Conservation (phyloP, 2,329 filamentous ascomycete species). For the Penicillium sp. region DNA sequence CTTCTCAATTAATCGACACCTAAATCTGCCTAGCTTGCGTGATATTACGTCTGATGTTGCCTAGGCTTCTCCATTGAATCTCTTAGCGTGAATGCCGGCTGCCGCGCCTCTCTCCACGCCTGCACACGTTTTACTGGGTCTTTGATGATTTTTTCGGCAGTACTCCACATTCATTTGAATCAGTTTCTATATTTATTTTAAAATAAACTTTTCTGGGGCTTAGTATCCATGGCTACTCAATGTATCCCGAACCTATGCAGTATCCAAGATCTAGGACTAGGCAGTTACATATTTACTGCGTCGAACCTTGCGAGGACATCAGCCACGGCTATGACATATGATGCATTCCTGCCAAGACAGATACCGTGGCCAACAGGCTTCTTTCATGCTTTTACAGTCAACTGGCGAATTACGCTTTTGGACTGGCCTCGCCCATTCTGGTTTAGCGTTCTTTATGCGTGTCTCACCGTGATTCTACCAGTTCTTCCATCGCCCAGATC, state of each 20-base stretch:
- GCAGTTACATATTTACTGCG: neutral
- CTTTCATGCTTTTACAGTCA: neutral
- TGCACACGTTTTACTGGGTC: neutral
- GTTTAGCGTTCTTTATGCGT: neutral
- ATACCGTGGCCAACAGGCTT: neutral
- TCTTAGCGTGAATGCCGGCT: conserved; percentile 9
- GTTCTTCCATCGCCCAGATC: too few relatives aligned
- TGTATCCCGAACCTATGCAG: neutral
- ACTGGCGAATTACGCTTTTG: neutral
- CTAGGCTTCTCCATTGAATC: conserved; percentile 15
- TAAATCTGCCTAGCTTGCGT: neutral
- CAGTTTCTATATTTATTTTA: conserved; percentile 8
- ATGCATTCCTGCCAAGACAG: neutral
- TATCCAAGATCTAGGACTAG: neutral
- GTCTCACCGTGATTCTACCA: too few relatives aligned
- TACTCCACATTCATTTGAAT: neutral
- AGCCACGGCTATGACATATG: neutral
- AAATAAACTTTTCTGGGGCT: conserved; percentile 1
- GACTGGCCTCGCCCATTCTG: neutral
- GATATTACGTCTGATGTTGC: neutral
- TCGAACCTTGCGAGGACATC: neutral
- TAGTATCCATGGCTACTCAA: neutral
- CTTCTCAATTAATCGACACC: neutral
- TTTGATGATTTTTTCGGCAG: neutral
- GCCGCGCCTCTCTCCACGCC: neutral